phyloP scores from a whole-genome alignment of 2,329 filamentous ascomycete genomes.

The Apiospora aurea region DNA sequence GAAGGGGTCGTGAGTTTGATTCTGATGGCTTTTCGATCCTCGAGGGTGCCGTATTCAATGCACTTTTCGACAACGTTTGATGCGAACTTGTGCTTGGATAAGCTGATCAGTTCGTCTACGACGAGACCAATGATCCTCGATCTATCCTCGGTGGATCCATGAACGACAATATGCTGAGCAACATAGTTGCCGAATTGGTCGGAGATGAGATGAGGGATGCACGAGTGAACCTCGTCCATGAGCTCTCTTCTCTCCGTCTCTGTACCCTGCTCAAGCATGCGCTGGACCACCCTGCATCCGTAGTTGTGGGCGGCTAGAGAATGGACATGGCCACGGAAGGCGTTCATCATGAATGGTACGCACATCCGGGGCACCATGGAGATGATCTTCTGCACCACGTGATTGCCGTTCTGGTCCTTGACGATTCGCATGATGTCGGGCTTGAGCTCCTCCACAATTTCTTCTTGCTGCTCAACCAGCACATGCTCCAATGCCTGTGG shows the following conservation, averaged over 20 bases:
- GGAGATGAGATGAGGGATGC: conserved; percentile 74
- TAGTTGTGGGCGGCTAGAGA: conserved; percentile 80
- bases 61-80: conserved; percentile 98
- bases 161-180: conserved; percentile 86
- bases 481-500: conserved; percentile 84
- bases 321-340: conserved; percentile 78
- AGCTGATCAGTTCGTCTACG: conserved; percentile 71
- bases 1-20: conserved; percentile 65
- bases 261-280: conserved; percentile 84
- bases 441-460: conserved; percentile 83
- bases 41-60: conserved; percentile 72
- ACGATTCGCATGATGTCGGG: conserved; percentile 78
- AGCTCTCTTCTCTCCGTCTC: conserved; percentile 75
- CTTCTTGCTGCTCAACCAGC: conserved; percentile 87
- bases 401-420: conserved; percentile 90
- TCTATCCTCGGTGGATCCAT: conserved; percentile 77
- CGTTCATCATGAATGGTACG: conserved; percentile 84
- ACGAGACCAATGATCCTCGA: conserved; percentile 77
- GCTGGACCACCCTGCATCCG: conserved; percentile 91
- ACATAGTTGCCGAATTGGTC: conserved; percentile 98
- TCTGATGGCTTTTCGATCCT: conserved; percentile 75
- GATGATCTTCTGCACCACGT: conserved; percentile 95
- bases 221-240: conserved; percentile 79
- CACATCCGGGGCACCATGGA: conserved; percentile 79
- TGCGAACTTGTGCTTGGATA: conserved; percentile 95